These are phyloP conservation scores for Chrysopogon serrulatus DNA, from an alignment of 176 grass and related monocot species.

Conservation along the genomic window DNA sequence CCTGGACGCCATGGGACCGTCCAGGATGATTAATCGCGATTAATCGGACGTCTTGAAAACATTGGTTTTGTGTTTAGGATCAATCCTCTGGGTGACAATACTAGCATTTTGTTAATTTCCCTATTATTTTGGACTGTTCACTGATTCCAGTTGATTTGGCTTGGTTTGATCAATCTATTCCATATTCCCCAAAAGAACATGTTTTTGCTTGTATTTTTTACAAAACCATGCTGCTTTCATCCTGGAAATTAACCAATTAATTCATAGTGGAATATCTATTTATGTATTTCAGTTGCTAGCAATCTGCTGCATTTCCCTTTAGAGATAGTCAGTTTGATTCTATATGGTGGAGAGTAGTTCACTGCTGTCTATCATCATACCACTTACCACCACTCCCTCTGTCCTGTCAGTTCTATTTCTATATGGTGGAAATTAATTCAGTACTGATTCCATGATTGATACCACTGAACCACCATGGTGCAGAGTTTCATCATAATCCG, in stretches of 20 bases:
- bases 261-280: neutral
- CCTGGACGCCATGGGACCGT: too few species aligned
- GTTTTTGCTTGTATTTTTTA: neutral
- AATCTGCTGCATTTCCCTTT: neutral
- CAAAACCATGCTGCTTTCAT: neutral
- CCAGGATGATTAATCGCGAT: too few species aligned
- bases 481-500: neutral
- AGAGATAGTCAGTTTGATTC: neutral
- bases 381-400: neutral
- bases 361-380: neutral
- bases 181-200: neutral
- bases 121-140: neutral
- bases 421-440: neutral
- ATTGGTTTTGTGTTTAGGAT: too few species aligned
- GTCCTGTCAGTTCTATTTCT: neutral
- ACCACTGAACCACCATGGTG: neutral
- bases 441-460: neutral
- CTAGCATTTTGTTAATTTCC: neutral
- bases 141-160: neutral
- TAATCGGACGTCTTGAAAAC: too few species aligned
- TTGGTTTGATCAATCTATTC: neutral
- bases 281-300: neutral
- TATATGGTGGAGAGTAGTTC: neutral
- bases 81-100: neutral
- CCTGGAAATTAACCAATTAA: neutral